phyloP scores from a whole-genome alignment of 139 green algal species.

The Medakamo hakoo region DNA sequence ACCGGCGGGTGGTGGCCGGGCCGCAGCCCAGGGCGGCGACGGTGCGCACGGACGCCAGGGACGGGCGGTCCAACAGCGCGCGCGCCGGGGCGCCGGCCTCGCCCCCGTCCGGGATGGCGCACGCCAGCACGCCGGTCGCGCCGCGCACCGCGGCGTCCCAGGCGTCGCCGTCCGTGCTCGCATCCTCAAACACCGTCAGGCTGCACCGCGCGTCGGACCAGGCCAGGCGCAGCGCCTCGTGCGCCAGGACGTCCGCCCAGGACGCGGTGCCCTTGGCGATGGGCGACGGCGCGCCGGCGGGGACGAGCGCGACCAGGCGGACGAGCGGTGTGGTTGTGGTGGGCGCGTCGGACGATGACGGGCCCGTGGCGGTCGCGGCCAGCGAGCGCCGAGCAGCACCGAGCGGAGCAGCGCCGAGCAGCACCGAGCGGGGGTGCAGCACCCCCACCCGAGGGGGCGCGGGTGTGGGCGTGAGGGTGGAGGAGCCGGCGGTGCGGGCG shows the following conservation, averaged over 20 bases:
- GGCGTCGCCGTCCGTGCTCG: too few relatives aligned
- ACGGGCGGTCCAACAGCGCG: not conserved
- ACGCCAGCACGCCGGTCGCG: not conserved
- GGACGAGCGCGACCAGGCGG: not conserved
- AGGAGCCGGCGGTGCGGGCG: too few relatives aligned
- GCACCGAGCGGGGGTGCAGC: too few relatives aligned
- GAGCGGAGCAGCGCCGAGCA: too few relatives aligned
- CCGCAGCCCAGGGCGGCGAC: not conserved
- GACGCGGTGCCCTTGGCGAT: not conserved
- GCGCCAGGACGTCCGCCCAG: not conserved
- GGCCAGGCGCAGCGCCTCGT: not conserved
- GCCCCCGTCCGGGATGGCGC: not conserved
- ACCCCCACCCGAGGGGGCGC: too few relatives aligned
- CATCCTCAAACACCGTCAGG: not conserved
- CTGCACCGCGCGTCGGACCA: not conserved
- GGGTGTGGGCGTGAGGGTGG: too few relatives aligned
- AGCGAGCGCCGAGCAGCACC: not conserved
- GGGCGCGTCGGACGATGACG: not conserved
- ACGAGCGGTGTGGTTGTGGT: not conserved
- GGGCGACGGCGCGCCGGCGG: not conserved
- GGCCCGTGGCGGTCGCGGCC: not conserved
- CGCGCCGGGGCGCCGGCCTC: too few relatives aligned
- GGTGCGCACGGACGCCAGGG: not conserved
- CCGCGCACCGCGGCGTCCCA: not conserved
- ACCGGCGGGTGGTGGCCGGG: not conserved